Evolutionary conservation across 352 stramenopile species (phyloP).

Genomic region (Phytophthora crassamura): DNA sequence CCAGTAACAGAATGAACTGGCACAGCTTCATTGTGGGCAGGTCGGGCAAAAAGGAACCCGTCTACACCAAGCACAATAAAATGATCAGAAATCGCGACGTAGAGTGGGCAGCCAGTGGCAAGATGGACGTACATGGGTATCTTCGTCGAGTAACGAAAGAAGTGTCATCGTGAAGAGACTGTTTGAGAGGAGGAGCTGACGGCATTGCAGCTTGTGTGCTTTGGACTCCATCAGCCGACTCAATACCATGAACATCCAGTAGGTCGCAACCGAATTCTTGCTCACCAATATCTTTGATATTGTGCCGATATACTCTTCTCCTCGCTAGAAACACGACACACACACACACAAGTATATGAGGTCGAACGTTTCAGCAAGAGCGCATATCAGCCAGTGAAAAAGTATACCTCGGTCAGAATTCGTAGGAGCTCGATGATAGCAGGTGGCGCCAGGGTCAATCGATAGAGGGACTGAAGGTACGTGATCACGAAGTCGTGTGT

Average conservation of each 20-base stretch:
- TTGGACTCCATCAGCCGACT: slow-evolving; percentile 72
- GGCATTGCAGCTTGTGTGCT: slow-evolving; percentile 57
- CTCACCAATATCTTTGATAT: slow-evolving; percentile 71
- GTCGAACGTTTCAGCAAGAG: not conserved
- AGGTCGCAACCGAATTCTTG: slow-evolving; percentile 59
- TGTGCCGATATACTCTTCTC: slow-evolving; percentile 73
- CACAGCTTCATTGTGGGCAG: slow-evolving; percentile 83
- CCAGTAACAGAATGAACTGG: slow-evolving; percentile 69
- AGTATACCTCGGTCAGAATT: slow-evolving; percentile 75
- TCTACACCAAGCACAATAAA: slow-evolving; percentile 40
- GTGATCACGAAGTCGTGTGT: slow-evolving; percentile 72
- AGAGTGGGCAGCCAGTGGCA: not conserved
- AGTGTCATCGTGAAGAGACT: slow-evolving; percentile 65
- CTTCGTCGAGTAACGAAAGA: slow-evolving; percentile 76
- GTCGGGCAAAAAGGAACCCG: slow-evolving; percentile 66
- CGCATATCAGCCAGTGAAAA: not conserved
- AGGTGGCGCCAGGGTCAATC: slow-evolving; percentile 62
- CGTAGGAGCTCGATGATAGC: slow-evolving; percentile 81
- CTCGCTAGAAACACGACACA: slow-evolving; percentile 47
- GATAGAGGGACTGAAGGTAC: slow-evolving; percentile 82
- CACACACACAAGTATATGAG: slow-evolving; percentile 6
- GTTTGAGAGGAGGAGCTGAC: slow-evolving; percentile 72
- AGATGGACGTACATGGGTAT: slow-evolving; percentile 52
- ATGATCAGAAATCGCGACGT: slow-evolving; percentile 7
- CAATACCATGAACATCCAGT: slow-evolving; percentile 83